A percentile compares a stretch with the other conserved stretches of the same genome.
Conservation (phyloP, 345 rosid species). For the Eucalyptus globulus region DNA sequence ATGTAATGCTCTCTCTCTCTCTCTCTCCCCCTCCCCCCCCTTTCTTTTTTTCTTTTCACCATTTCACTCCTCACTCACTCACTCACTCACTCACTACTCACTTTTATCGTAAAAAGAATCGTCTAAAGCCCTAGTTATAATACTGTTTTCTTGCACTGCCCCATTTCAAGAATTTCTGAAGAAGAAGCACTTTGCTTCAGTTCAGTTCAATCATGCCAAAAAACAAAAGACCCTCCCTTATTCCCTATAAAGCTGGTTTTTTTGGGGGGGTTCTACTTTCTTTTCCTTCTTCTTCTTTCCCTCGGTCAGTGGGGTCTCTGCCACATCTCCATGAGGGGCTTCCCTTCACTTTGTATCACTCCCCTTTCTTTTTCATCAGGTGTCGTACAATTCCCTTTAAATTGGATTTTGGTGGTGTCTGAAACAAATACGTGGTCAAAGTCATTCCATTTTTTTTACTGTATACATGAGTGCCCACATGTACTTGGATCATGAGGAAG, state of each 20-base stretch:
- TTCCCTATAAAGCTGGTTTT: conserved; percentile 47
- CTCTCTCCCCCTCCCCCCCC: no score
- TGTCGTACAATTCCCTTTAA: background rate
- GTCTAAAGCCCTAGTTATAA: background rate
- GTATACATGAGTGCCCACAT: background rate
- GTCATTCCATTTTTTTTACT: conserved; percentile 17
- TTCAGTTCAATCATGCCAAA: conserved; percentile 39
- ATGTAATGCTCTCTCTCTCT: background rate
- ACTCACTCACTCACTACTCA: background rate
- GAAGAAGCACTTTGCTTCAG: conserved; percentile 3
- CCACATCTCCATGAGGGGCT: conserved; percentile 8
- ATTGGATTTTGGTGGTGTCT: background rate
- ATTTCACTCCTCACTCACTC: background rate
- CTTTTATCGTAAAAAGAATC: background rate
- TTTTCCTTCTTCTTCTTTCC: background rate
- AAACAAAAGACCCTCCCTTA: conserved; percentile 14
- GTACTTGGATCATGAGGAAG: background rate
- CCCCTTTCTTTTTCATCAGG: background rate
- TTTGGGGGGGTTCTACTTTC: background rate
- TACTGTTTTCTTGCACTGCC: background rate
- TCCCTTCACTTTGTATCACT: conserved; percentile 23
- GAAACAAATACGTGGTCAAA: background rate
- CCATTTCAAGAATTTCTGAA: background rate
- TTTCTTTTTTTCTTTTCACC: background rate
- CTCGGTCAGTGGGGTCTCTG: conserved; percentile 21